Percentiles rank a stretch among this genome's conserved stretches.
Conservation (phyloP, 257 asterid species). For the Solanum virginianum region DNA sequence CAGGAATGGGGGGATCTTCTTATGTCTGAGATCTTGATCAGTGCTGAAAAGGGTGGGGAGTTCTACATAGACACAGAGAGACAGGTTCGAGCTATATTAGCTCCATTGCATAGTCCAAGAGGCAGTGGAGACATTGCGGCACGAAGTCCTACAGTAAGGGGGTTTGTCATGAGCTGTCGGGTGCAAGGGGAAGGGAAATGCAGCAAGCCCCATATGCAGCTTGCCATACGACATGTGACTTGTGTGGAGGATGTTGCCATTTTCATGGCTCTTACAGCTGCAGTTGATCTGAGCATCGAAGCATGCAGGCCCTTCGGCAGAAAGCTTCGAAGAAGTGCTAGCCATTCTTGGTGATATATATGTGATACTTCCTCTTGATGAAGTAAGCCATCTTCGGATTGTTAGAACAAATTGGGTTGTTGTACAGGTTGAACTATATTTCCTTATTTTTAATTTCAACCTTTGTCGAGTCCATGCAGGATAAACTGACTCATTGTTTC, state of each 20-base stretch:
- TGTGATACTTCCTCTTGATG: neutral
- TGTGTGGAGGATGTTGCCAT: constrained; percentile 92
- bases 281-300: constrained; percentile 82
- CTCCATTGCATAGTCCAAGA: constrained; percentile 58
- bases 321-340: constrained; percentile 37
- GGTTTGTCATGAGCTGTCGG: constrained; percentile 82
- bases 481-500: neutral
- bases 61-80: constrained; percentile 73
- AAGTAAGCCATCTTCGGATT: neutral
- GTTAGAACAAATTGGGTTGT: neutral
- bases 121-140: constrained; percentile 70
- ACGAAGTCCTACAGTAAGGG: constrained; percentile 44
- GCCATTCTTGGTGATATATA: constrained; percentile 55
- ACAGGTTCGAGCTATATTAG: constrained; percentile 31
- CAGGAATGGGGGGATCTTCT: constrained; percentile 60
- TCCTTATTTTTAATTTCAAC: neutral
- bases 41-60: constrained; percentile 80
- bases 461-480: neutral
- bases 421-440: neutral
- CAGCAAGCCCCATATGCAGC: constrained; percentile 72
- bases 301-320: constrained; percentile 75
- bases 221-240: constrained; percentile 81
- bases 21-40: constrained; percentile 55
- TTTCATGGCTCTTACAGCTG: constrained; percentile 94
- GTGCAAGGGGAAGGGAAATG: constrained; percentile 79